Conservation (phyloP, 768 basidiomycete species). For the Boletus tomentosulus region DNA sequence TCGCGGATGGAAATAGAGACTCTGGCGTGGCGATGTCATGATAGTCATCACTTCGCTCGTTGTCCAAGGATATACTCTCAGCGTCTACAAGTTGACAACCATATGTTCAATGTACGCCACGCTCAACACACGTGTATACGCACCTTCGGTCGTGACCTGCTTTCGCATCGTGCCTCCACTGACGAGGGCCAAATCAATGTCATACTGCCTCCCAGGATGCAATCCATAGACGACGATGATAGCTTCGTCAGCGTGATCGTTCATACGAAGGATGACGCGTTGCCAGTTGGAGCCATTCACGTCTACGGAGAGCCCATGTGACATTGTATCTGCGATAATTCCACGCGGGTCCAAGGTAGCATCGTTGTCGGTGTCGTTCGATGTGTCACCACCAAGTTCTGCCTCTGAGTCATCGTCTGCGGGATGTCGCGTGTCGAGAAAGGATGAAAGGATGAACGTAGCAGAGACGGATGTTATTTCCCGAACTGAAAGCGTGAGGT, state of each 20-base stretch:
- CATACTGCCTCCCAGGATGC: conserved; percentile 85
- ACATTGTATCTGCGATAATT: conserved; percentile 62
- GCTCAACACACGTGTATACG: conserved; percentile 18
- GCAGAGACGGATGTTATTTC: conserved; percentile 80
- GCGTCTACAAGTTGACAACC: conserved; percentile 15
- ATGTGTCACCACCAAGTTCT: conserved; percentile 29
- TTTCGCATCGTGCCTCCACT: conserved; percentile 56
- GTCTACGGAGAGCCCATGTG: conserved; percentile 72
- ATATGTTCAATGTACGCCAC: conserved; percentile 4
- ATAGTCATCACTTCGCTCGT: conserved; percentile 21
- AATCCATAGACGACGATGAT: conserved; percentile 89
- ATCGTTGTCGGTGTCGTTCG: conserved; percentile 35
- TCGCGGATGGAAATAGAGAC: conserved; percentile 24
- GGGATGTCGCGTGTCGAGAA: conserved; percentile 31
- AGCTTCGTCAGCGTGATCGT: conserved; percentile 80
- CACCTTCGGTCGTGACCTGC: conserved; percentile 68
- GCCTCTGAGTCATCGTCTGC: conserved; percentile 23
- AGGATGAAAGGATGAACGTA: conserved; percentile 69
- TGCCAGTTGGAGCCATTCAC: conserved; percentile 80
- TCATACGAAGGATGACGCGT: conserved; percentile 71
- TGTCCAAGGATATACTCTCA: conserved; percentile 19
- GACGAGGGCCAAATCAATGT: conserved; percentile 78
- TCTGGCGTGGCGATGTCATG: conserved; percentile 10
- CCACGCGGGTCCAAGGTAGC: conserved; percentile 33
- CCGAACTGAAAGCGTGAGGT: conserved; percentile 63